Base-by-base conservation (phyloP, 208 protist species). In the Angomonas desouzai region DNA sequence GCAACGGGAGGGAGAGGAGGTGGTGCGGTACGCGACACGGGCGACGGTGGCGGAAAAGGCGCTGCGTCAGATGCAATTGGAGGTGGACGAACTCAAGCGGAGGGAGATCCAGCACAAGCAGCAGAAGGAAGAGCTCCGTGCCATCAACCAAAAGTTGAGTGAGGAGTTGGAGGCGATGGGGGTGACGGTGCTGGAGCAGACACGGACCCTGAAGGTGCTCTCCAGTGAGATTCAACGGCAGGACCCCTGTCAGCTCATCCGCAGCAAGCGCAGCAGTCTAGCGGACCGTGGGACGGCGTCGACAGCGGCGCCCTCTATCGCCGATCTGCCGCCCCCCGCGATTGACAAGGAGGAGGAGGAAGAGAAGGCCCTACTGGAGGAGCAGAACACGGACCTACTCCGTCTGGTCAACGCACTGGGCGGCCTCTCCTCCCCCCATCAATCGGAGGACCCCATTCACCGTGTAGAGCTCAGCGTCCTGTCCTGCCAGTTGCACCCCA, bases 191-290 rank as follows among this genome's bases (percentile, higher is more conserved):
- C 51, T 72, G 61, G 61, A 79, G 33, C 85, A 95, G 60, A 82
- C 79, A 2, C 78, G 55, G 20, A 81, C 81, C 1, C 67, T 92
- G 59, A 66, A 67, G 18, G 64, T 70, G 1, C 49, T 91, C 4
- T 68, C 70, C 6, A 49, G 30, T 0, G 74, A 79, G 40, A 80
- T 91, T 68, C 59, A 76, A 53, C 75, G 85, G 1, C 79, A 43
- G 7, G 81, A 80, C 40, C 85, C 85, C 34, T 77, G 83, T 48
- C 80, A 68, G 56, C 66, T 92, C 11, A 66, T 87, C 18, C 87
- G 55, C 29, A 48, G 23, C 38, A 71, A 40, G n/a, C 47, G 29
- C 40, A 33, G 36, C 2, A n/a, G 7, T 23, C 23, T 20, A 10
- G 22, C 4, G n/a, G 32, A 1, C 9, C 45, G 11, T 7, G 6